Evolutionary conservation across 228 moss, liverwort and hornwort genomes (phyloP).

Genomic region (Sphagnum magellanicum): DNA sequence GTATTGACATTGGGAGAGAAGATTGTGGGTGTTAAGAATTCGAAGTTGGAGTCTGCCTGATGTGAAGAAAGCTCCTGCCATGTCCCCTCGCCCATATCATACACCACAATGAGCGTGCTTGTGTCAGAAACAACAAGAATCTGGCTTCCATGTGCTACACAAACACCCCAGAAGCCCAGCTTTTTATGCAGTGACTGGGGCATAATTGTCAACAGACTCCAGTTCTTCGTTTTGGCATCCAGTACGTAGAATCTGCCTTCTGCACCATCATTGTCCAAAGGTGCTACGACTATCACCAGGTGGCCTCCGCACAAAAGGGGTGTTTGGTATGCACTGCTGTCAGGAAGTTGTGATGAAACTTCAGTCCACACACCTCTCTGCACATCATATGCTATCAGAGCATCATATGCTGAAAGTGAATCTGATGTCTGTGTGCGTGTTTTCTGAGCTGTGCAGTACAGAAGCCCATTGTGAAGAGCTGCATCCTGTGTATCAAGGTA

Average conservation of each 20-base stretch:
- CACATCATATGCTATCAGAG: not conserved
- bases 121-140: constrained; percentile 28
- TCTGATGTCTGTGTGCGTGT: constrained; percentile 11
- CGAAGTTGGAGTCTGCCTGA: not conserved
- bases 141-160: constrained; percentile 12
- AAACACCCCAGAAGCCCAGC: constrained; percentile 37
- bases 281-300: constrained; percentile 32
- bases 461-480: not conserved
- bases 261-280: constrained; percentile 42
- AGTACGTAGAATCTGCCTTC: constrained; percentile 26
- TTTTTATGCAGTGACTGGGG: constrained; percentile 33
- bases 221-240: constrained; percentile 7
- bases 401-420: constrained; percentile 15
- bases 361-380: not conserved
- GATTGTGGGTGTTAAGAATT: constrained; percentile 15
- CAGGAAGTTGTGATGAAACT: constrained; percentile 17
- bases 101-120: constrained; percentile 26
- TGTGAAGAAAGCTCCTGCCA: constrained; percentile 25
- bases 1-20: constrained; percentile 27
- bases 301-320: constrained; percentile 16
- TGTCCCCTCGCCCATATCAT: constrained; percentile 10
- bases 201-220: constrained; percentile 38
- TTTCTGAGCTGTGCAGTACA: not conserved
- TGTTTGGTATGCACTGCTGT: constrained; percentile 32
- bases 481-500: not conserved